Percentiles rank a stretch among this genome's conserved stretches.
Evolutionary conservation across 352 stramenopile species (phyloP).

Genomic region (Phytophthora citrophthora): DNA sequence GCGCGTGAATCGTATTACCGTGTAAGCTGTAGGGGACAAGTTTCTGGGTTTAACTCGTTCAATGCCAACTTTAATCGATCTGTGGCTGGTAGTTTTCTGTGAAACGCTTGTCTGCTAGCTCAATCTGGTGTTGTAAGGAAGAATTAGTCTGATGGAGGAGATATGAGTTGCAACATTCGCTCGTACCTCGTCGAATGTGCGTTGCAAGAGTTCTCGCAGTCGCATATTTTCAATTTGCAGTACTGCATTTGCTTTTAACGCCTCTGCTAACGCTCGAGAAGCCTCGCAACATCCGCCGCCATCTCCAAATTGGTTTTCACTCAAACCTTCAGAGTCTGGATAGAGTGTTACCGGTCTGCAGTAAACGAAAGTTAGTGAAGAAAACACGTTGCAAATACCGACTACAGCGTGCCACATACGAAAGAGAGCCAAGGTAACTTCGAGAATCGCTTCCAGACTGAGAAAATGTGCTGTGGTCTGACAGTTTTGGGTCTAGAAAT

Average conservation of each 20-base stretch:
- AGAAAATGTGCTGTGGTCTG: constrained; percentile 9
- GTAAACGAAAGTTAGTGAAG: neutral
- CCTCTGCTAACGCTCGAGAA: constrained; percentile 14
- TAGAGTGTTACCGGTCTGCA: constrained; percentile 1
- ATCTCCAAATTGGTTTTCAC: constrained; percentile 22
- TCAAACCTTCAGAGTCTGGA: constrained; percentile 3
- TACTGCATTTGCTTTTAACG: constrained; percentile 26
- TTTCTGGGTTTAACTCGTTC: constrained; percentile 2
- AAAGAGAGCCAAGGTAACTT: constrained; percentile 5
- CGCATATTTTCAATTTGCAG: constrained; percentile 44
- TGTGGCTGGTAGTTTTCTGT: constrained; percentile 22
- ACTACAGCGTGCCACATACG: constrained; percentile 13
- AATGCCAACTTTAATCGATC: constrained; percentile 5
- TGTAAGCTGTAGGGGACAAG: neutral
- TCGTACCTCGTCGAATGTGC: constrained; percentile 44
- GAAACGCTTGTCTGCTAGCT: constrained; percentile 33
- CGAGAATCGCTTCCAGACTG: neutral
- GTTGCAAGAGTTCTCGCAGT: constrained; percentile 40
- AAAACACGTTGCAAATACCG: neutral
- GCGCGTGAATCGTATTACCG: constrained; percentile 44
- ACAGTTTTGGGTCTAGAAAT: constrained; percentile 3
- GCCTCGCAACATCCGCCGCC: constrained; percentile 3
- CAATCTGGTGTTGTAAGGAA: constrained; percentile 19
- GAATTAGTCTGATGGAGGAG: constrained; percentile 8
- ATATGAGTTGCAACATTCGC: neutral